Percentiles rank a stretch among this genome's conserved stretches.
Evolutionary conservation across 176 grass and related monocot species (phyloP).

Genomic region (Lolium rigidum): DNA sequence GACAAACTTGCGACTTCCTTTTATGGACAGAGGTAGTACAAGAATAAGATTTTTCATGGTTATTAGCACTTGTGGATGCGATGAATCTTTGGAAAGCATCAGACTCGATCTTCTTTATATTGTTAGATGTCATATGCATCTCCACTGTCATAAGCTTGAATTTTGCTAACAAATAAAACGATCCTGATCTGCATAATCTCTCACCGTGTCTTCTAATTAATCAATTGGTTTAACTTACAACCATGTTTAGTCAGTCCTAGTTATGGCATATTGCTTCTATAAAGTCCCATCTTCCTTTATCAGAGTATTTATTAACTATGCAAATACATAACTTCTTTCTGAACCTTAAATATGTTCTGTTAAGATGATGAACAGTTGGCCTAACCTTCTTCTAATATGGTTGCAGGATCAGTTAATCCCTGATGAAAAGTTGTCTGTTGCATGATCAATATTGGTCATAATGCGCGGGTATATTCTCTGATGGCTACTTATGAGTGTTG

Average conservation of each 20-base stretch:
- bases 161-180: constrained; percentile 2
- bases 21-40: neutral
- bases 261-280: neutral
- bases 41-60: neutral
- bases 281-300: constrained; percentile 16
- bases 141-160: neutral
- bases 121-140: constrained; percentile 14
- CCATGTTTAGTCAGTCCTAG: constrained; percentile 1
- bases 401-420: constrained; percentile 49
- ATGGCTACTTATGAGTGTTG: constrained; percentile 22
- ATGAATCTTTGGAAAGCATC: neutral
- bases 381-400: constrained; percentile 35
- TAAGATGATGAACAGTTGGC: constrained; percentile 32
- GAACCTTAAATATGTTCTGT: constrained; percentile 7
- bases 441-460: constrained; percentile 26
- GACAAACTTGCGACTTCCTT: no score
- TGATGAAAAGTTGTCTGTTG: constrained; percentile 32
- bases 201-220: neutral
- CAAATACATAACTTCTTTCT: constrained; percentile 1
- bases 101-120: neutral
- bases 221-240: constrained; percentile 1
- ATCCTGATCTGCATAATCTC: neutral
- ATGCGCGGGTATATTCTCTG: constrained; percentile 38
- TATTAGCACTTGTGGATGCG: neutral
- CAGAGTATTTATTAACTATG: constrained; percentile 14